phyloP scores from a whole-genome alignment of 768 basidiomycete species.

The Lepiota venenata region DNA sequence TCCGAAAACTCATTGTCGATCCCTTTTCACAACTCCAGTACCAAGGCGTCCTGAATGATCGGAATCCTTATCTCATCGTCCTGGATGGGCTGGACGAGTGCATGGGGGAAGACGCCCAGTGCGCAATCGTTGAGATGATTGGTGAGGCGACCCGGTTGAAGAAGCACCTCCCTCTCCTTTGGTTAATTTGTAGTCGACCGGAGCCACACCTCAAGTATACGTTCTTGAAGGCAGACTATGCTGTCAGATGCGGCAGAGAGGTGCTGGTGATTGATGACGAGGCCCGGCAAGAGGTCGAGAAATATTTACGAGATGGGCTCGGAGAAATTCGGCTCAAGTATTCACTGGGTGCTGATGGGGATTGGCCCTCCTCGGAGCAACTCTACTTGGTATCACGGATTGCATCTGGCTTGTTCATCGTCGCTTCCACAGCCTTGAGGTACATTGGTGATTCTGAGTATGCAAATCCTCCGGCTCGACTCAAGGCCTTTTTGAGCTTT shows the following conservation, averaged over 20 bases:
- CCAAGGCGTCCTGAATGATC: neutral
- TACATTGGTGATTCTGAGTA: neutral
- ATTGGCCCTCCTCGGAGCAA: no score
- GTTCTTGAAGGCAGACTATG: neutral
- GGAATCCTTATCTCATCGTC: neutral
- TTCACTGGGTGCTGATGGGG: neutral
- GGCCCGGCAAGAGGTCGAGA: neutral
- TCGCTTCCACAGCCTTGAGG: neutral
- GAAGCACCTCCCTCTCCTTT: neutral
- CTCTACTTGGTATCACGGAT: no score
- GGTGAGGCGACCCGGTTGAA: neutral
- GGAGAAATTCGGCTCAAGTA: neutral
- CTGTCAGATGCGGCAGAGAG: neutral
- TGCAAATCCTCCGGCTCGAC: neutral
- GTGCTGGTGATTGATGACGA: neutral
- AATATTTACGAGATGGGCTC: neutral
- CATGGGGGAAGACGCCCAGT: neutral
- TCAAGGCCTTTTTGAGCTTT: neutral
- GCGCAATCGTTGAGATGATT: neutral
- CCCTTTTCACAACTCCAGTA: neutral
- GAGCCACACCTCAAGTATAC: neutral
- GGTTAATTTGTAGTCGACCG: constrained; percentile 2
- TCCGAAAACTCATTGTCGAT: constrained; percentile 1
- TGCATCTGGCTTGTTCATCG: no score
- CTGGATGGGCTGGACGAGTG: constrained; percentile 14